Percentiles rank a stretch among this genome's conserved stretches.
These are phyloP conservation scores for Colletotrichum sp. DNA, from an alignment of 2,329 filamentous ascomycete genomes.

Conservation along the genomic window DNA sequence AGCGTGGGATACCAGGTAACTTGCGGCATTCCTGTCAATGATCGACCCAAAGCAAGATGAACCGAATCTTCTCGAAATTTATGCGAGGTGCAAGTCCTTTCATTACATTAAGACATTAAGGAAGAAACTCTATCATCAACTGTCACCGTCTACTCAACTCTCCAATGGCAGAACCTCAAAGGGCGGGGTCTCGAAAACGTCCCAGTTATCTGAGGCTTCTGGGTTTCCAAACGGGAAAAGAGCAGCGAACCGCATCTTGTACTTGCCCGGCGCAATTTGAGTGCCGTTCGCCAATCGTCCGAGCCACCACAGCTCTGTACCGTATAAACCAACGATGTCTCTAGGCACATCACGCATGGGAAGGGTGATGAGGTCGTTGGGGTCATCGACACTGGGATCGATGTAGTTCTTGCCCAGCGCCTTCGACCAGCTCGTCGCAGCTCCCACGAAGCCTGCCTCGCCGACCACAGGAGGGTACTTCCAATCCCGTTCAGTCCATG, in stretches of 20 bases:
- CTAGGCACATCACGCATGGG: slow-evolving; percentile 39
- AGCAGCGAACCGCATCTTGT: slow-evolving; percentile 28
- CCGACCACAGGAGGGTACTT: slow-evolving; percentile 43
- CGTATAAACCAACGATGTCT: slow-evolving; percentile 24
- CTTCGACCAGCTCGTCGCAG: slow-evolving; percentile 43
- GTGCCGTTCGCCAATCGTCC: slow-evolving; percentile 46
- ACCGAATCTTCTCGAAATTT: background rate
- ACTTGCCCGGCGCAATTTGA: slow-evolving; percentile 43
- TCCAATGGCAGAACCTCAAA: slow-evolving; percentile 29
- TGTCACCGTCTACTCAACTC: background rate
- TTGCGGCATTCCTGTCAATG: background rate
- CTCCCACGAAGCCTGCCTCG: slow-evolving; percentile 45
- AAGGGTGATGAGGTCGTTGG: slow-evolving; percentile 42
- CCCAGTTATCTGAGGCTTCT: slow-evolving; percentile 11
- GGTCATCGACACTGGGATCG: slow-evolving; percentile 37
- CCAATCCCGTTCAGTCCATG: slow-evolving; percentile 45
- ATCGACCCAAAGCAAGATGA: background rate
- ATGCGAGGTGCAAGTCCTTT: background rate
- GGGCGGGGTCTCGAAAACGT: slow-evolving; percentile 17
- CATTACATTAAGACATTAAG: background rate
- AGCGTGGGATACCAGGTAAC: background rate
- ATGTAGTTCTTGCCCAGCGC: slow-evolving; percentile 38
- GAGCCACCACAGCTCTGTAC: slow-evolving; percentile 43
- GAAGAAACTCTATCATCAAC: background rate
- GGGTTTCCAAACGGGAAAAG: slow-evolving; percentile 13